Percentiles rank a stretch among this genome's conserved stretches.
phyloP scores from a whole-genome alignment of 352 stramenopile genomes.

The Lagenidium sp. region DNA sequence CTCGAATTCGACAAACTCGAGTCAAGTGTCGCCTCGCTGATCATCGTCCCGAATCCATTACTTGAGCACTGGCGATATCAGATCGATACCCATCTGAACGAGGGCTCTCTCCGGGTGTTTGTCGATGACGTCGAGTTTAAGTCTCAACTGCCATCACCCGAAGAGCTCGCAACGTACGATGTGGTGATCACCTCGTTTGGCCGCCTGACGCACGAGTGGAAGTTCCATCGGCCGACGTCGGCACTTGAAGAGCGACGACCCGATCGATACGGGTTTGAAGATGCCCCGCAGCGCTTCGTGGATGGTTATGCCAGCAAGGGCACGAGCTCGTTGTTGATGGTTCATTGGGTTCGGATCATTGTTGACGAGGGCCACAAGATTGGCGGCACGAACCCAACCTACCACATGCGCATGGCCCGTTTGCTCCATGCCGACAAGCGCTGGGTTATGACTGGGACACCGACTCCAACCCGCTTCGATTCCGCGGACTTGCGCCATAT shows the following conservation, averaged over 20 bases:
- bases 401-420: slow-evolving; percentile 78
- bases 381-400: slow-evolving; percentile 45
- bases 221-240: slow-evolving; percentile 38
- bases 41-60: slow-evolving; percentile 65
- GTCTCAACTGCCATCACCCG: slow-evolving; percentile 21
- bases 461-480: slow-evolving; percentile 86
- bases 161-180: slow-evolving; percentile 47
- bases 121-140: slow-evolving; percentile 20
- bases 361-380: slow-evolving; percentile 96
- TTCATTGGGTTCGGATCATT: slow-evolving; percentile 88
- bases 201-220: slow-evolving; percentile 57
- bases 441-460: slow-evolving; percentile 98
- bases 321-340: slow-evolving; percentile 43
- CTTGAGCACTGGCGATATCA: slow-evolving; percentile 77
- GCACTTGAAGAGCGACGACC: slow-evolving; percentile 52
- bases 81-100: slow-evolving; percentile 40
- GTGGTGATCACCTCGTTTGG: slow-evolving; percentile 70
- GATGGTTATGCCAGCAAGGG: slow-evolving; percentile 45
- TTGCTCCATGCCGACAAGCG: slow-evolving; percentile 75
- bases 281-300: slow-evolving; percentile 27
- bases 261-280: slow-evolving; percentile 64
- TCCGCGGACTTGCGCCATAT: slow-evolving; percentile 85
- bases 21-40: slow-evolving; percentile 39
- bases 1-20: slow-evolving; percentile 37
- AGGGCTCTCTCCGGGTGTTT: slow-evolving; percentile 13